Base-by-base conservation (phyloP, 805 yeast genomes). In the Ogataea glucozyma region DNA sequence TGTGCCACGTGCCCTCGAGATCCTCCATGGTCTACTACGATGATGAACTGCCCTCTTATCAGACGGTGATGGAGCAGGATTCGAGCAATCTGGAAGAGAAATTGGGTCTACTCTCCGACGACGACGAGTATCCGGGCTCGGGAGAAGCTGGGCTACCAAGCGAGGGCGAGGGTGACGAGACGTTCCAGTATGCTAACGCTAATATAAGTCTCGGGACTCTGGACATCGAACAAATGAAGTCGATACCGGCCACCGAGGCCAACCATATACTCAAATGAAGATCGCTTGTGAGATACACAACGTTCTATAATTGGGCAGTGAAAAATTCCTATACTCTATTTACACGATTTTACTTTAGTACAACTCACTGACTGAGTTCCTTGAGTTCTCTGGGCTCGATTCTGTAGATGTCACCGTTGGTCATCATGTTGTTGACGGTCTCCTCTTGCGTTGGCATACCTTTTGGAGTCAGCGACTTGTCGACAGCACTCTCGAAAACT, bases 401-500 rank as follows among this genome's bases (percentile, higher is more conserved):
- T 42, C 71, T 59, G 43, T 62, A 66, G 30, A 66, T 65, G 45
- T 66, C 71, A 40, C 68, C 70, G 44, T 61, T 57, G 13, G 46
- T 41, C 22, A 53, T 51, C 71, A 66, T 66, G 20, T 45, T 53
- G 26, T 58, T 52, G 16, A 64, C 44, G 8, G 62, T 59, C 46
- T 54, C 60, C 26, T 50, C 49, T 43, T 52, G 64, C n/a, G 56
- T 47, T 8, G 61, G 55, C 48, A 53, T 57, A 19, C 47, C 55
- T 24, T 58, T 53, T 5, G 63, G 60, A 35, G 56, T 54, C 11
- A 62, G 35, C 10, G 48, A 64, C 43, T 71, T 76, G 16, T 52
- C 56, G 11, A 75, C 72, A 47, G 66, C 61, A 48, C 76, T 71
- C 60, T 86, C 87, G 63, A 88, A 83, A 33, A 81, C 71, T 30